Percentiles rank a stretch among this genome's conserved stretches.
Evolutionary conservation across 176 grass and related monocot genomes (phyloP).

Genomic region (Neostapfia colusana): DNA sequence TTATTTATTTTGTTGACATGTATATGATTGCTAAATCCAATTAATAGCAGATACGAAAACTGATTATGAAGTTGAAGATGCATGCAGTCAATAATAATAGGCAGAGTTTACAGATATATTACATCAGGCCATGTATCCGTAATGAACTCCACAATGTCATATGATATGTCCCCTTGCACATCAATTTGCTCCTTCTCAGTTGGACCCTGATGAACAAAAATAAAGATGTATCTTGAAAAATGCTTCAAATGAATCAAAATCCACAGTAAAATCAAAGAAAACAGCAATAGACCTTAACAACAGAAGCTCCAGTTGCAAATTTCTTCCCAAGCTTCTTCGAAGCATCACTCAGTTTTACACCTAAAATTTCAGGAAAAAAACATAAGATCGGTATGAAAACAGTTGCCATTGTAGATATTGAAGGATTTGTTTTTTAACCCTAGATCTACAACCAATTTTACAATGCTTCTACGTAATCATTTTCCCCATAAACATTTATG

Average conservation of each 20-base stretch:
- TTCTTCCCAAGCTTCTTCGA: slow-evolving; percentile 99
- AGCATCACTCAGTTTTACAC: slow-evolving; percentile 91
- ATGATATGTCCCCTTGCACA: slow-evolving; percentile 98
- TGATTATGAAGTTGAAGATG: not conserved
- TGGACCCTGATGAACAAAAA: slow-evolving; percentile 59
- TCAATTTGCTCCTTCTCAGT: slow-evolving; percentile 99
- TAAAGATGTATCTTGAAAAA: not conserved
- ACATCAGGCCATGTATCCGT: slow-evolving; percentile 98
- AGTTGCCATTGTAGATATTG: not conserved
- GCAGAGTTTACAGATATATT: slow-evolving; percentile 41
- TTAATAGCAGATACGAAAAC: not conserved
- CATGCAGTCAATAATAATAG: slow-evolving; percentile 18
- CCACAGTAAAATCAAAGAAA: not conserved
- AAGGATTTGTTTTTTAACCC: not conserved
- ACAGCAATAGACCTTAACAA: slow-evolving; percentile 71
- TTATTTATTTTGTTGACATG: not conserved
- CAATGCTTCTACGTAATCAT: not conserved
- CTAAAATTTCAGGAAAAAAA: slow-evolving; percentile 43
- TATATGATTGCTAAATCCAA: not conserved
- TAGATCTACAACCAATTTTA: not conserved
- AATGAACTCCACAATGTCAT: slow-evolving; percentile 93
- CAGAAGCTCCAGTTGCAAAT: slow-evolving; percentile 97
- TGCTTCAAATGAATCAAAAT: not conserved
- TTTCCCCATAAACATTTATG: not conserved
- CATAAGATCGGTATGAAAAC: slow-evolving; percentile 3